These are phyloP conservation scores for Pezicula rhizophila DNA, from an alignment of 2,329 filamentous ascomycete species.

Conservation along the genomic window DNA sequence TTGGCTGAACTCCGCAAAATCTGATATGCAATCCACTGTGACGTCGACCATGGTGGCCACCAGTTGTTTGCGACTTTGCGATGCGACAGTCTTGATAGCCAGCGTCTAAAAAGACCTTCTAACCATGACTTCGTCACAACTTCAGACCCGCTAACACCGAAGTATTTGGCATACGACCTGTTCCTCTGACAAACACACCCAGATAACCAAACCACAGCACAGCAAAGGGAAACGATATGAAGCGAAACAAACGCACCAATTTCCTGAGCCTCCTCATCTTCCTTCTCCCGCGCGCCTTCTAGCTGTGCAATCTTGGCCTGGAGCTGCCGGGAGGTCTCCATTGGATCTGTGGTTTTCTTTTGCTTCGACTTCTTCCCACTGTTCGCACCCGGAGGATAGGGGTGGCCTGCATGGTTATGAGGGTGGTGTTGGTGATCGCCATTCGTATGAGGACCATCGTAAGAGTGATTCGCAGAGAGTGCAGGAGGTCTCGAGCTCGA, in stretches of 20 bases:
- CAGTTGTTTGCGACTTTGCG: too few relatives aligned
- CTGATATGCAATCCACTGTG: too few relatives aligned
- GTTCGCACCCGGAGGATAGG: slow-evolving; percentile 40
- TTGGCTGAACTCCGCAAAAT: too few relatives aligned
- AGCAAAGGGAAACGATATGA: background rate
- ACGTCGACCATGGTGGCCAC: too few relatives aligned
- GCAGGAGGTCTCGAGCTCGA: slow-evolving; percentile 24
- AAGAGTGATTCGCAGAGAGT: slow-evolving; percentile 19
- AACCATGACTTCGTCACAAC: background rate
- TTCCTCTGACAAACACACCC: background rate
- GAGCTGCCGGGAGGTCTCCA: slow-evolving; percentile 85
- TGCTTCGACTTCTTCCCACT: slow-evolving; percentile 72
- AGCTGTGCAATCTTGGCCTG: slow-evolving; percentile 92
- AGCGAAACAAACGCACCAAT: slow-evolving; percentile 62
- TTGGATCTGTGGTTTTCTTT: slow-evolving; percentile 79
- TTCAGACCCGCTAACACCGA: background rate
- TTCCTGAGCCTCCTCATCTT: slow-evolving; percentile 81
- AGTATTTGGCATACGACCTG: background rate
- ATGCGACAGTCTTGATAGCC: too few relatives aligned
- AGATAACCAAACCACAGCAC: background rate
- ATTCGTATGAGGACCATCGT: slow-evolving; percentile 25
- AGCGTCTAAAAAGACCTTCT: too few relatives aligned
- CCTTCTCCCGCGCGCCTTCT: slow-evolving; percentile 88
- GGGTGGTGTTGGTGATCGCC: slow-evolving; percentile 31
- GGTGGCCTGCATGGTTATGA: slow-evolving; percentile 34